Conservation (phyloP, 2,329 filamentous ascomycete genomes). For the Talaromyces sp. region DNA sequence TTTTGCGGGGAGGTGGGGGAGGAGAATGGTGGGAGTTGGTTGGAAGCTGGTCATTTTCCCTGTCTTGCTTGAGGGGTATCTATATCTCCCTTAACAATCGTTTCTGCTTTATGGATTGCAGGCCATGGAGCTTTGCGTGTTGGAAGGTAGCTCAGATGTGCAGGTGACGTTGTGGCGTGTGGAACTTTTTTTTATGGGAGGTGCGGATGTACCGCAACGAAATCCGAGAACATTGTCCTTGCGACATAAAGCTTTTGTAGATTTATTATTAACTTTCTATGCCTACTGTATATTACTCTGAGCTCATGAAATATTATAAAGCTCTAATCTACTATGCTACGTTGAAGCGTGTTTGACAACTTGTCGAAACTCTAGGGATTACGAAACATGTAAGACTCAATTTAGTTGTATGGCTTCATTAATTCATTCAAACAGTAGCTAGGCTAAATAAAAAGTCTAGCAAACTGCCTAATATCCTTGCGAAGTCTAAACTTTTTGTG, state of each 20-base stretch:
- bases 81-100: not conserved
- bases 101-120: not conserved
- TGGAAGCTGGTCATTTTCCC: constrained; percentile 13
- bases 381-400: not conserved
- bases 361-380: not conserved
- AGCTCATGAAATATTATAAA: not conserved
- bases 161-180: not conserved
- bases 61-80: not conserved
- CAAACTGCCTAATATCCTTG: constrained; percentile 11
- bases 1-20: constrained; percentile 41
- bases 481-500: constrained; percentile 11
- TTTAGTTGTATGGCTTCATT: not conserved
- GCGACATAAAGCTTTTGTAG: not conserved
- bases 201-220: not conserved
- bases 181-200: not conserved
- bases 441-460: not conserved
- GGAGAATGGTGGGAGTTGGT: constrained; percentile 39
- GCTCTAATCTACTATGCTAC: not conserved
- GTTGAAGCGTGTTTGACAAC: not conserved
- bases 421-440: constrained; percentile 9
- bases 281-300: not conserved
- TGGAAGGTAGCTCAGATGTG: not conserved
- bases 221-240: not conserved
- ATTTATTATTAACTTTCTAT: not conserved
- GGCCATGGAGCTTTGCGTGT: not conserved